These are phyloP conservation scores for Bruguiera hainesii DNA, from an alignment of 441 rosid species.

Conservation along the genomic window DNA sequence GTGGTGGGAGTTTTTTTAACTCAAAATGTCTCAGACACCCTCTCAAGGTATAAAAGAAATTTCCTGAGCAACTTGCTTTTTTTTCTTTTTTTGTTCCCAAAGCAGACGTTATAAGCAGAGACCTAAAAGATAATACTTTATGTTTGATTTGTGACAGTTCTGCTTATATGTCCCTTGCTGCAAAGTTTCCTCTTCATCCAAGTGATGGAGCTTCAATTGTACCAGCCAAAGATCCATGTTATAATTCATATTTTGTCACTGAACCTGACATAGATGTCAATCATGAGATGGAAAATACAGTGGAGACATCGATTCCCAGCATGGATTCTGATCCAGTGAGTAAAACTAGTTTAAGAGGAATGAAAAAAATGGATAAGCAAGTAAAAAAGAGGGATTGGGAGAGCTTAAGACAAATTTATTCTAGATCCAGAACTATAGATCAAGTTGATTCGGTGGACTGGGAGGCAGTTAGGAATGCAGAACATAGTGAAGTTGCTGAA, in stretches of 20 bases:
- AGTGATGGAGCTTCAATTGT: constrained; percentile 53
- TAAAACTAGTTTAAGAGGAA: too few relatives aligned
- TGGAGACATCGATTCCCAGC: constrained; percentile 3
- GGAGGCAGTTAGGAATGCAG: constrained; percentile 72
- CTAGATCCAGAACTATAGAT: constrained; percentile 36
- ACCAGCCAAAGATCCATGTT: constrained; percentile 33
- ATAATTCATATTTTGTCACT: constrained; percentile 19
- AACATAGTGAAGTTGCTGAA: constrained; percentile 48
- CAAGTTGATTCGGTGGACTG: constrained; percentile 81
- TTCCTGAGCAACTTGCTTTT: too few relatives aligned
- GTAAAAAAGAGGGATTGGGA: constrained; percentile 81
- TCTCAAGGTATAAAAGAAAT: constrained; percentile 65
- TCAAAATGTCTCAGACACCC: constrained; percentile 97
- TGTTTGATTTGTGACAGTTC: constrained; percentile 83
- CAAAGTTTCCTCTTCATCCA: constrained; percentile 70
- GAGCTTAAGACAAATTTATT: constrained; percentile 44
- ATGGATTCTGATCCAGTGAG: constrained; percentile 9
- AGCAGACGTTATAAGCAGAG: constrained; percentile 11
- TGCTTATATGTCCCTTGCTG: constrained; percentile 90
- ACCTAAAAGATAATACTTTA: background rate
- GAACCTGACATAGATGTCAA: constrained; percentile 19
- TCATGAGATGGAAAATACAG: background rate
- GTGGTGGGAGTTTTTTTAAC: constrained; percentile 97
- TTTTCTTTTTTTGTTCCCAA: background rate
- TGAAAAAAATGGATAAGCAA: constrained; percentile 27